Evolutionary conservation across 306 rosid genomes (phyloP).

Genomic region (Quercus rubra): DNA sequence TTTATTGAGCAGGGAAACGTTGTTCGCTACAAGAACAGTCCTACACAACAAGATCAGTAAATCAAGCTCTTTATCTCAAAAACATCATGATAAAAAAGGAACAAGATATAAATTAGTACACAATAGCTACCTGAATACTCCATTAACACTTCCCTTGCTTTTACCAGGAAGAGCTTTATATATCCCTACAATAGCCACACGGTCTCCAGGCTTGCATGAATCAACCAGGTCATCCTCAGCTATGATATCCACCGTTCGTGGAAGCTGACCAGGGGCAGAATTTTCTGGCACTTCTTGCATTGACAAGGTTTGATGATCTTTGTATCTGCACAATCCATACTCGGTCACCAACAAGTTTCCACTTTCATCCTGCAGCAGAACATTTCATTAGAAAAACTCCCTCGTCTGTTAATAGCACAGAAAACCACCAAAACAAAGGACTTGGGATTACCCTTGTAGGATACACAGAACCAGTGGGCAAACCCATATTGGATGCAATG

Average conservation of each 20-base stretch:
- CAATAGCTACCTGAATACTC: conserved; percentile 82
- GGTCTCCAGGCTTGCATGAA: conserved; percentile 98
- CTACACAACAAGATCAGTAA: conserved; percentile 39
- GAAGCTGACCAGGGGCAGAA: conserved; percentile 99
- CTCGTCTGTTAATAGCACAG: not conserved
- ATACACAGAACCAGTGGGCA: conserved; percentile 95
- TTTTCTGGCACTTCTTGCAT: conserved; percentile 99
- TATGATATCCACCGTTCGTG: conserved; percentile 85
- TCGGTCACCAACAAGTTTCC: conserved; percentile 95
- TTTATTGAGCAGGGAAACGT: conserved; percentile 88
- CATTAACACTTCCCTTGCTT: conserved; percentile 87
- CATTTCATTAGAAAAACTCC: not conserved
- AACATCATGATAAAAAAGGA: not conserved
- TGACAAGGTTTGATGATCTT: conserved; percentile 91
- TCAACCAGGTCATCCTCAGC: conserved; percentile 96
- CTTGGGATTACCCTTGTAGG: conserved; percentile 88
- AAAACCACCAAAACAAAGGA: conserved; percentile 21
- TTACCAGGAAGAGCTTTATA: conserved; percentile 94
- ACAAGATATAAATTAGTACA: conserved; percentile 1
- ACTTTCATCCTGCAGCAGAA: conserved; percentile 63
- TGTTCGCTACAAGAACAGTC: conserved; percentile 91
- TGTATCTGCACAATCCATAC: conserved; percentile 89
- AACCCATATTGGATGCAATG: conserved; percentile 86
- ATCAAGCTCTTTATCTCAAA: conserved; percentile 16
- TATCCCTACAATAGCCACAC: conserved; percentile 84